These are phyloP conservation scores for Termitomyces sp. DNA, from an alignment of 768 basidiomycete species.

Conservation along the genomic window DNA sequence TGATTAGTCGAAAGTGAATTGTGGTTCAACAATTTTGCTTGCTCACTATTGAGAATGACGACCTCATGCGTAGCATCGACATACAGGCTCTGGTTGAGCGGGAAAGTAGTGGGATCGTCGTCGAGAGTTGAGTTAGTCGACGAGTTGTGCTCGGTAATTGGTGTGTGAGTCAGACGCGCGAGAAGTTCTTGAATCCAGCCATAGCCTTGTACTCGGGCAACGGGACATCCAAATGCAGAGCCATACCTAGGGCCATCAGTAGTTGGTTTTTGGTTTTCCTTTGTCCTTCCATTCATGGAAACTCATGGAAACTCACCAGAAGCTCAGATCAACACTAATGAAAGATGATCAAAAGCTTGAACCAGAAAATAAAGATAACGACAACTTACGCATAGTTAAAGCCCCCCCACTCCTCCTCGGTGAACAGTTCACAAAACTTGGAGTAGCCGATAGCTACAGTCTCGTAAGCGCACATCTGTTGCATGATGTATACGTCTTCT, in stretches of 20 bases:
- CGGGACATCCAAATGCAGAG: slow-evolving; percentile 77
- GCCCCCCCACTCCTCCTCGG: slow-evolving; percentile 89
- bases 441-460: slow-evolving; percentile 91
- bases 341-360: neutral
- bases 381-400: slow-evolving; percentile 67
- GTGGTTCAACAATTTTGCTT: neutral
- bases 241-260: slow-evolving; percentile 43
- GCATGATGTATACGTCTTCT: slow-evolving; percentile 72
- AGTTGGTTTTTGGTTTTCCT: slow-evolving; percentile 1
- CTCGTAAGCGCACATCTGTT: slow-evolving; percentile 86
- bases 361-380: neutral
- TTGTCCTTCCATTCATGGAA: neutral
- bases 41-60: slow-evolving; percentile 78
- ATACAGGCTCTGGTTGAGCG: slow-evolving; percentile 66
- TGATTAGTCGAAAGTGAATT: neutral
- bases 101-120: slow-evolving; percentile 63
- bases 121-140: slow-evolving; percentile 84
- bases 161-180: slow-evolving; percentile 75
- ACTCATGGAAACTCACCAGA: slow-evolving; percentile 38
- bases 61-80: slow-evolving; percentile 92
- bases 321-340: slow-evolving; percentile 54
- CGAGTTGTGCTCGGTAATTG: slow-evolving; percentile 65
- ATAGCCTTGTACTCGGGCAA: slow-evolving; percentile 70
- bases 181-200: slow-evolving; percentile 83
- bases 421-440: slow-evolving; percentile 88